These are phyloP conservation scores for Gardenia jasminoides DNA, from an alignment of 257 asterid genomes.

Conservation along the genomic window DNA sequence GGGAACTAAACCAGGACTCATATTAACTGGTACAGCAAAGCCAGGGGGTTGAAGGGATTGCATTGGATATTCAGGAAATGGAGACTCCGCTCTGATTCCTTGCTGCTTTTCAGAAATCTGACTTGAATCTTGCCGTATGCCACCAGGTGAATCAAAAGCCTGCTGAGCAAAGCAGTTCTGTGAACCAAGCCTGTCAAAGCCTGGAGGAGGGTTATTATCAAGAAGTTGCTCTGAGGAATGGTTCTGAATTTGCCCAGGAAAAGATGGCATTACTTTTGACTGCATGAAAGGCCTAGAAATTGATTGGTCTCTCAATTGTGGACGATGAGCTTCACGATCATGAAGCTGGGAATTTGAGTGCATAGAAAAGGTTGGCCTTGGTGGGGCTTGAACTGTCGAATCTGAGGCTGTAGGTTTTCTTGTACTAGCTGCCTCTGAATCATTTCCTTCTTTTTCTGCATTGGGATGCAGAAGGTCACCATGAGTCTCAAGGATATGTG, in stretches of 20 bases:
- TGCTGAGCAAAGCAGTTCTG: slow-evolving; percentile 66
- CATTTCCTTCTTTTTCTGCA: slow-evolving; percentile 62
- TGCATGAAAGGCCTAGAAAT: slow-evolving; percentile 55
- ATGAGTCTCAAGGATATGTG: slow-evolving; percentile 62
- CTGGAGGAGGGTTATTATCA: slow-evolving; percentile 50
- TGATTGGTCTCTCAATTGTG: slow-evolving; percentile 55
- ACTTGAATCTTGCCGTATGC: slow-evolving; percentile 53
- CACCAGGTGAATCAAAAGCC: slow-evolving; percentile 51
- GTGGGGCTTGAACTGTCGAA: slow-evolving; percentile 87
- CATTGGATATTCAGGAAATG: slow-evolving; percentile 27
- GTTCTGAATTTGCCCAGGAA: slow-evolving; percentile 56
- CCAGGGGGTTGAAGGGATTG: slow-evolving; percentile 36
- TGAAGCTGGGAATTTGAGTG: slow-evolving; percentile 56
- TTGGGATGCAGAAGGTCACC: slow-evolving; percentile 56
- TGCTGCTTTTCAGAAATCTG: slow-evolving; percentile 38
- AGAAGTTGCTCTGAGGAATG: slow-evolving; percentile 58
- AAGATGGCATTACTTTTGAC: slow-evolving; percentile 45
- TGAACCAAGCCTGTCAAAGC: slow-evolving; percentile 53
- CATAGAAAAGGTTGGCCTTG: slow-evolving; percentile 58
- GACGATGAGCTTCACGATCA: slow-evolving; percentile 55
- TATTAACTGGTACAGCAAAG: slow-evolving; percentile 45
- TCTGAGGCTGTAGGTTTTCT: slow-evolving; percentile 81
- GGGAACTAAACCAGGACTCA: slow-evolving; percentile 44
- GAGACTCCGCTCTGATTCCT: slow-evolving; percentile 23
- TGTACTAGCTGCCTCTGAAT: slow-evolving; percentile 60